Evolutionary conservation across 331 rosid species (phyloP), one percentile per base, ranked within the genome.

Genomic region (Saraca asoca): DNA sequence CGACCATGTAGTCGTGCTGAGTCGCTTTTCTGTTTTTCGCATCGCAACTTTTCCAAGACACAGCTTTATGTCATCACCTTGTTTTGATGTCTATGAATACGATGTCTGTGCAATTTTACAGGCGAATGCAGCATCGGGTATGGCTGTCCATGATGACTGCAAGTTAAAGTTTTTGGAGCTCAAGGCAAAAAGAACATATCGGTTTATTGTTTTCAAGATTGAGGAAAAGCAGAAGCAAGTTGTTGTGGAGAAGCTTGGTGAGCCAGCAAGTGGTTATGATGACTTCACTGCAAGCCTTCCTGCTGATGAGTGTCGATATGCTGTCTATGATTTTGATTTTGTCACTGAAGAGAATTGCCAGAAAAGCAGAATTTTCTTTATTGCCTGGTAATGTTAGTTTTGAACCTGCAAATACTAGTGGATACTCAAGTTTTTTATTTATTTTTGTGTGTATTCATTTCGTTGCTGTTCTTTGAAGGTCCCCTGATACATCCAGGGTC

Each of bases 101-200:
- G 61, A 2, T 55, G 39, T 51, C 64, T 7, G 0, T 65, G 35
- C 61, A 49, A 79, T 29, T 73, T 62, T 18, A 51, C 71, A 83
- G 91, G 91, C 91, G 68, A 85, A 85, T 38, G 88, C 91, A 29
- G 86, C 86, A 43, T 82, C 88, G 8, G 91, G 88, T 58, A 82
- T 82, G 77, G 91, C 91, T 69, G 86, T 85, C 75, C 69, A 85
- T 37, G 88, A 85, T 76, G 91, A 85, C 54, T 85, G 91, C 82
- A 83, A 85, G 72, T 60, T 83, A 54, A 85, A 78, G 53, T 85
- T 85, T 60, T 9, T 80, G 78, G 91, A 85, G 66, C 91, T 85
- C 39, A 85, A 85, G 81, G 79, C 91, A 1, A 83, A 85, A 68
- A 83, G 88, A 74, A 78, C 88, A 34, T 70, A 83, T 55, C 79